Conservation (phyloP, 768 basidiomycete genomes). For the Tricholoma furcatifolium region DNA sequence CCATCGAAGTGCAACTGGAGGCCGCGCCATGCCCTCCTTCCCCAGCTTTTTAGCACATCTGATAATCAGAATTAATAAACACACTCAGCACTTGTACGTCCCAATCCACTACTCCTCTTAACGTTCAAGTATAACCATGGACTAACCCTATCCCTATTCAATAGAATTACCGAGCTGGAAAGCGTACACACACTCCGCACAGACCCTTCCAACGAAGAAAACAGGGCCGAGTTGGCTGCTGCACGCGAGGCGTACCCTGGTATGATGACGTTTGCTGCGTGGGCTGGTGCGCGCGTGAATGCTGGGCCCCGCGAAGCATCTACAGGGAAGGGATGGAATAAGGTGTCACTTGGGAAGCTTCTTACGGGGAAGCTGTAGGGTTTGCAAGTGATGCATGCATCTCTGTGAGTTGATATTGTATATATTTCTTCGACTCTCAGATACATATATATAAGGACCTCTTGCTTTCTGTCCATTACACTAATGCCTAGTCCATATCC, state of each 20-base stretch:
- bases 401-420: neutral
- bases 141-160: neutral
- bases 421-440: neutral
- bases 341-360: slow-evolving; percentile 22
- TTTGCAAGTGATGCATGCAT: neutral
- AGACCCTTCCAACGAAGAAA: slow-evolving; percentile 18
- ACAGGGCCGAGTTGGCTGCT: slow-evolving; percentile 20
- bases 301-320: neutral
- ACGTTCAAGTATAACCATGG: neutral
- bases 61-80: slow-evolving; percentile 27
- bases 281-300: slow-evolving; percentile 20
- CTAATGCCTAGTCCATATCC: neutral
- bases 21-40: slow-evolving; percentile 26
- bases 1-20: slow-evolving; percentile 24
- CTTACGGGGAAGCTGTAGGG: slow-evolving; percentile 21
- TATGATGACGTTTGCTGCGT: slow-evolving; percentile 26
- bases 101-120: slow-evolving; percentile 4
- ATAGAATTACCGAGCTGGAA: slow-evolving; percentile 27
- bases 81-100: slow-evolving; percentile 29
- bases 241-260: slow-evolving; percentile 22
- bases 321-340: slow-evolving; percentile 24
- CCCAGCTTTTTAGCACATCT: slow-evolving; percentile 24
- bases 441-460: neutral
- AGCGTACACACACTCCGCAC: slow-evolving; percentile 19
- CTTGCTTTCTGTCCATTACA: no score